Percentiles rank a stretch among this genome's conserved stretches.
Evolutionary conservation across 768 basidiomycete species (phyloP).

Genomic region (Amanita molliuscula): DNA sequence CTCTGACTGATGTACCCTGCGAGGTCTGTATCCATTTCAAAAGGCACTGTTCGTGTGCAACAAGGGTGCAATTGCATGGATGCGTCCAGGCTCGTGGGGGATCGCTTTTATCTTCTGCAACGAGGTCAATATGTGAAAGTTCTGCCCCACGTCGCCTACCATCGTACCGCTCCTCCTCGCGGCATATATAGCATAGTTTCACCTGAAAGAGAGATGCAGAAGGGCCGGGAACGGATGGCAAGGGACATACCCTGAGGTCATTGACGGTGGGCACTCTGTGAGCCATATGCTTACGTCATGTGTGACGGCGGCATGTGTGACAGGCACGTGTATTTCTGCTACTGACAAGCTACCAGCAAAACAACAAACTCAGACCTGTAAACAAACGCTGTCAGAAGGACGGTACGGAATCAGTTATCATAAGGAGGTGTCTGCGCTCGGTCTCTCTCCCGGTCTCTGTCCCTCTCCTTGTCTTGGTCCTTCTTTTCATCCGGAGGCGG

Average conservation of each 20-base stretch:
- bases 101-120: constrained; percentile 26
- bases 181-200: constrained; percentile 74
- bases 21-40: constrained; percentile 72
- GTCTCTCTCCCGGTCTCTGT: constrained; percentile 29
- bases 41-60: constrained; percentile 74
- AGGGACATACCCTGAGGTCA: constrained; percentile 17
- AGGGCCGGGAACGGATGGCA: neutral
- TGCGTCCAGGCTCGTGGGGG: constrained; percentile 62
- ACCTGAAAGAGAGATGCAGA: constrained; percentile 24
- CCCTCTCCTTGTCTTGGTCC: constrained; percentile 27
- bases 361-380: neutral
- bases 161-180: constrained; percentile 56
- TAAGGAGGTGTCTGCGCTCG: constrained; percentile 51
- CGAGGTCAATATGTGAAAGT: neutral
- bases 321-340: neutral
- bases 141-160: constrained; percentile 14
- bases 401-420: constrained; percentile 29
- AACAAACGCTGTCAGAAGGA: constrained; percentile 5
- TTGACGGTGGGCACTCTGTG: constrained; percentile 16
- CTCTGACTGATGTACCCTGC: constrained; percentile 42
- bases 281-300: neutral
- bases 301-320: neutral
- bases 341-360: neutral
- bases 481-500: constrained; percentile 12
- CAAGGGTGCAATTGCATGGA: constrained; percentile 70